Conservation (phyloP, 257 asterid genomes). For the Oldenlandia corymbosa region DNA sequence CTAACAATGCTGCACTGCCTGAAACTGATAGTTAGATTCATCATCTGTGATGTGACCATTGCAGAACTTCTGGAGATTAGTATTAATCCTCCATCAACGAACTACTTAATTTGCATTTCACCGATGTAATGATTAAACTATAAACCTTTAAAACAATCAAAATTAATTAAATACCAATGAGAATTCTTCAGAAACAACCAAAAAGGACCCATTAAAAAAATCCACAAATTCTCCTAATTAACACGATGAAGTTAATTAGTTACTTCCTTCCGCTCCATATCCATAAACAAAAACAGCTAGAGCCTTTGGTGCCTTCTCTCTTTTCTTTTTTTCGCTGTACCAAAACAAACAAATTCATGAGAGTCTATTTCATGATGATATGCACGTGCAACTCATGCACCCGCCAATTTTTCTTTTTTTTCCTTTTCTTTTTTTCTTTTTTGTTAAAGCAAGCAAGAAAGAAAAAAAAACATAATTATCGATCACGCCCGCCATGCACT, state of each 20-base stretch:
- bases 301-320: slow-evolving; percentile 4
- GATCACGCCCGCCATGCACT: slow-evolving; percentile 92
- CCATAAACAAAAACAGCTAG: not conserved
- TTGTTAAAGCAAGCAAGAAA: too few relatives aligned
- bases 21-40: slow-evolving; percentile 6
- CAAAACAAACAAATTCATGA: slow-evolving; percentile 28
- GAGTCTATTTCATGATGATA: slow-evolving; percentile 13
- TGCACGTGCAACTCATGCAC: slow-evolving; percentile 34
- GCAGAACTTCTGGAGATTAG: too few relatives aligned
- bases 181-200: not conserved
- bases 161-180: too few relatives aligned
- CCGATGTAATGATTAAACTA: too few relatives aligned
- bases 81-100: too few relatives aligned
- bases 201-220: slow-evolving; percentile 11
- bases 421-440: too few relatives aligned
- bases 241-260: not conserved
- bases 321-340: not conserved
- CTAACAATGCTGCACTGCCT: not conserved
- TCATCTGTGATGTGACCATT: slow-evolving; percentile 6
- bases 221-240: not conserved
- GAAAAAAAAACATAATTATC: slow-evolving; percentile 4
- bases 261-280: slow-evolving; percentile 1
- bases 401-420: not conserved
- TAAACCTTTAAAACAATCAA: too few relatives aligned
- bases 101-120: too few relatives aligned